Percentiles rank a stretch among this genome's conserved stretches.
Evolutionary conservation across 805 yeast genomes (phyloP).

Genomic region (Isabelozyma rhagii): DNA sequence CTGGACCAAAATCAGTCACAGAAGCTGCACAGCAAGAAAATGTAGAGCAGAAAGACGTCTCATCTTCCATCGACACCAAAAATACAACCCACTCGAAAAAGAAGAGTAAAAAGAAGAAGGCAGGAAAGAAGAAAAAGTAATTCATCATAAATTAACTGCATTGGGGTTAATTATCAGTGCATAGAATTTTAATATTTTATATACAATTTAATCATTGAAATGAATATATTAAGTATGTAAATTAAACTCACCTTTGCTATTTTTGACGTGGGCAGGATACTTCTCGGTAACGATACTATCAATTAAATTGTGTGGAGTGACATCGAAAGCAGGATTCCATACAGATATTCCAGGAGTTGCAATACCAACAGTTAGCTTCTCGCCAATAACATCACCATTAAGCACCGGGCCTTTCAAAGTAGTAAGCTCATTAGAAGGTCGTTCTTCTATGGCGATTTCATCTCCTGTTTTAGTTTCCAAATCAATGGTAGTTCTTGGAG

Average conservation of each 20-base stretch:
- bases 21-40: not conserved
- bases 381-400: conserved; percentile 27
- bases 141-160: too few relatives aligned
- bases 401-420: conserved; percentile 59
- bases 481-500: conserved; percentile 92
- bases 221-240: conserved; percentile 18
- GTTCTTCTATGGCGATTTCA: conserved; percentile 79
- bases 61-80: too few relatives aligned
- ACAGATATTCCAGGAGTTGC: conserved; percentile 84
- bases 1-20: not conserved
- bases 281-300: conserved; percentile 90
- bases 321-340: conserved; percentile 97
- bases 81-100: not conserved
- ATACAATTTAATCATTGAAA: not conserved
- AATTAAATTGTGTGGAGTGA: conserved; percentile 78
- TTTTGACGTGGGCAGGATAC: conserved; percentile 49
- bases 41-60: too few relatives aligned
- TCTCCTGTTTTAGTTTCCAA: conserved; percentile 62
- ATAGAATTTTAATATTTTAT: not conserved
- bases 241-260: conserved; percentile 48
- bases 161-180: too few relatives aligned
- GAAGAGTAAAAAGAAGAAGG: conserved; percentile 2
- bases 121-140: not conserved
- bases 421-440: conserved; percentile 79
- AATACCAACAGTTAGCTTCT: conserved; percentile 57